These are phyloP conservation scores for Aureobasidium sp. DNA, from an alignment of 2,329 filamentous ascomycete genomes.

Conservation along the genomic window DNA sequence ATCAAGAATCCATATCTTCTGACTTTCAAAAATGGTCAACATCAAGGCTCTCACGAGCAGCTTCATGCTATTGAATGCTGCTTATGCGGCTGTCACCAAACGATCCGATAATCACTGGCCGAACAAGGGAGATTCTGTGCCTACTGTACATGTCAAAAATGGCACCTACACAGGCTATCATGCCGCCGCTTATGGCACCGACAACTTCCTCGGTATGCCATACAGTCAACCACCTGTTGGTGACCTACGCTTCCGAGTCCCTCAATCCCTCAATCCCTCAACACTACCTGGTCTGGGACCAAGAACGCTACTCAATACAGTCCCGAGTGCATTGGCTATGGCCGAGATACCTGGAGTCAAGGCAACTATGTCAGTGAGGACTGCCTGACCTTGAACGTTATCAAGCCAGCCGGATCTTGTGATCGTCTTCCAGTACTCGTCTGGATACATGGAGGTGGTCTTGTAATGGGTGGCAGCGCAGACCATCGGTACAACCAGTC, in stretches of 20 bases:
- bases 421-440: slow-evolving; percentile 21
- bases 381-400: slow-evolving; percentile 23
- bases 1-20: not conserved
- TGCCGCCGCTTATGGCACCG: slow-evolving; percentile 38
- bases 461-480: slow-evolving; percentile 20
- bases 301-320: slow-evolving; percentile 41
- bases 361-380: slow-evolving; percentile 25
- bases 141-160: slow-evolving; percentile 35
- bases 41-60: not conserved
- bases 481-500: slow-evolving; percentile 25
- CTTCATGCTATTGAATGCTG: slow-evolving; percentile 1
- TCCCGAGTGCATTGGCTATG: slow-evolving; percentile 46
- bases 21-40: not conserved
- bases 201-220: slow-evolving; percentile 50
- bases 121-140: slow-evolving; percentile 15
- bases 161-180: slow-evolving; percentile 43
- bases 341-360: slow-evolving; percentile 25
- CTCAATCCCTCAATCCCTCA: slow-evolving; percentile 45
- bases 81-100: not conserved
- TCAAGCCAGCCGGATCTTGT: slow-evolving; percentile 17
- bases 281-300: slow-evolving; percentile 38
- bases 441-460: slow-evolving; percentile 25
- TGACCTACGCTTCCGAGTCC: slow-evolving; percentile 47
- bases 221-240: slow-evolving; percentile 51
- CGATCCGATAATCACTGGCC: not conserved